These are phyloP conservation scores for Vicia sativa DNA, from an alignment of 306 rosid genomes.

Conservation along the genomic window DNA sequence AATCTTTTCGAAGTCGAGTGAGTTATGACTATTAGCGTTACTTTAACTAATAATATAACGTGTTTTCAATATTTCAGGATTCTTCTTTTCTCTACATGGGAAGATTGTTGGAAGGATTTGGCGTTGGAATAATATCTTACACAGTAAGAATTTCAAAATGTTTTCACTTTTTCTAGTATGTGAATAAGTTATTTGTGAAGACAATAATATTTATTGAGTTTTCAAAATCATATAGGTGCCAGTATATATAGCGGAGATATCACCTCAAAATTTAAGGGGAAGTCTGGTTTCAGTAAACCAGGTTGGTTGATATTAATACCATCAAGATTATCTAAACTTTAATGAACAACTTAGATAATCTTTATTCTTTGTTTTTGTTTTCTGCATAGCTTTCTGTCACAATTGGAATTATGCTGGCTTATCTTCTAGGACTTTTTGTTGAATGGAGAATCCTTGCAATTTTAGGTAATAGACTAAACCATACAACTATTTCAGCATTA, in stretches of 20 bases:
- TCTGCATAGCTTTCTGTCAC: constrained; percentile 84
- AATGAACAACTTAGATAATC: constrained; percentile 13
- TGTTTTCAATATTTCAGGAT: constrained; percentile 58
- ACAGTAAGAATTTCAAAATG: constrained; percentile 51
- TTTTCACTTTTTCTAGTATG: constrained; percentile 7
- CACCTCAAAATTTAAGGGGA: constrained; percentile 95
- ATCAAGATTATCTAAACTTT: not conserved
- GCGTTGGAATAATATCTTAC: constrained; percentile 94
- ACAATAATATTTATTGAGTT: constrained; percentile 35
- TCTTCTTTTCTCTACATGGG: constrained; percentile 94
- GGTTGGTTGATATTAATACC: constrained; percentile 56
- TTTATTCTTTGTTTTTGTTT: constrained; percentile 21
- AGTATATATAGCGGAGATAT: constrained; percentile 88
- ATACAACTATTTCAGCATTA: constrained; percentile 34
- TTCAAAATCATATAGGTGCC: constrained; percentile 67
- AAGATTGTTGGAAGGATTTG: constrained; percentile 97
- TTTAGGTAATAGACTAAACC: constrained; percentile 60
- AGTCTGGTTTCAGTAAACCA: constrained; percentile 78
- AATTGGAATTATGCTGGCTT: constrained; percentile 88
- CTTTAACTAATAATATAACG: not conserved
- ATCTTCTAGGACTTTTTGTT: constrained; percentile 90
- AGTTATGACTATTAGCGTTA: not conserved
- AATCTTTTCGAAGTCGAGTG: not conserved
- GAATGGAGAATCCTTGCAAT: constrained; percentile 94
- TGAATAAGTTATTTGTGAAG: constrained; percentile 33